A percentile compares a stretch with the other conserved stretches of the same genome.
Evolutionary conservation across 306 rosid genomes (phyloP).

Genomic region (Acmispon strigosus): DNA sequence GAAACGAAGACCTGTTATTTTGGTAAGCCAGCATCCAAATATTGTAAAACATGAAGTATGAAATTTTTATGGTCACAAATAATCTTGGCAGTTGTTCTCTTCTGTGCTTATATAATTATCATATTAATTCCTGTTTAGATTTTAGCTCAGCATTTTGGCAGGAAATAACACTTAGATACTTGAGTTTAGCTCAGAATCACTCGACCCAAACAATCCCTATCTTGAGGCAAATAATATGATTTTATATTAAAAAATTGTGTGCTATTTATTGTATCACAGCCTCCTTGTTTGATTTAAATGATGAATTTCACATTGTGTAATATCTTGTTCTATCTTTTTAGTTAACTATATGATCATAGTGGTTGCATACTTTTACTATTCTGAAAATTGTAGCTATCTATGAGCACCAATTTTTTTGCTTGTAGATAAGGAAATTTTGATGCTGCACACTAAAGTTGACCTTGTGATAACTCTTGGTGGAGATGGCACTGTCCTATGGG

Average conservation of each 20-base stretch:
- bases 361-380: not conserved
- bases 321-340: constrained; percentile 3
- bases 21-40: too few species aligned
- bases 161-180: not conserved
- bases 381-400: constrained; percentile 5
- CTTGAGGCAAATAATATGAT: not conserved
- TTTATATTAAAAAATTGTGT: not conserved
- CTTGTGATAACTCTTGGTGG: constrained; percentile 95
- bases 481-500: constrained; percentile 98
- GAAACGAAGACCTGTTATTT: too few species aligned
- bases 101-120: not conserved
- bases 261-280: not conserved
- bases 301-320: not conserved
- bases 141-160: not conserved
- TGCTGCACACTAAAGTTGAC: constrained; percentile 80
- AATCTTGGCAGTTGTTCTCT: not conserved
- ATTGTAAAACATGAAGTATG: not conserved
- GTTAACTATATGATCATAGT: constrained; percentile 5
- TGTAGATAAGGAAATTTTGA: constrained; percentile 57
- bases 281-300: not conserved
- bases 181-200: constrained; percentile 3
- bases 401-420: constrained; percentile 9
- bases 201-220: not conserved
- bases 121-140: not conserved
- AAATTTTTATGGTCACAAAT: not conserved